These are phyloP conservation scores for Backusella australiensis DNA, from an alignment of 192 early-diverging fungal species.

Conservation along the genomic window DNA sequence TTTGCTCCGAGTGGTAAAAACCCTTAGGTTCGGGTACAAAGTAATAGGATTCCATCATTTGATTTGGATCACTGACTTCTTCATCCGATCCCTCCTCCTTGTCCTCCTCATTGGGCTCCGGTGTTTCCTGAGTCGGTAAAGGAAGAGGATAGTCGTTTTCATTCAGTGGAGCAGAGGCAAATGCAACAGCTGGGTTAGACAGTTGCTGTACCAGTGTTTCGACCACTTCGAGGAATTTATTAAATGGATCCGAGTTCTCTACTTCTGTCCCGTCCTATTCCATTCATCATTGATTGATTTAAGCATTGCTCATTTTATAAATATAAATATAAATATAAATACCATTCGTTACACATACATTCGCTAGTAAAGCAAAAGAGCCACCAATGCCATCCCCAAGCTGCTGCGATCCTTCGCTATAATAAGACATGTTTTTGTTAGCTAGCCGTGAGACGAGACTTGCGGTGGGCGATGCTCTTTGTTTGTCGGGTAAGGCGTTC, in stretches of 20 bases:
- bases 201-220: conserved; percentile 72
- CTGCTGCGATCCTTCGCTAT: conserved; percentile 5
- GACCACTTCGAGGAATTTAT: conserved; percentile 77
- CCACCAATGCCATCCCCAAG: conserved; percentile 21
- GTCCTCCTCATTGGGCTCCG: neutral
- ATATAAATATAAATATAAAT: neutral
- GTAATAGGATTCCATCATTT: conserved; percentile 57
- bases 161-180: conserved; percentile 56
- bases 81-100: neutral
- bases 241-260: conserved; percentile 78
- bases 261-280: conserved; percentile 40
- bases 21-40: conserved; percentile 40
- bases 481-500: conserved; percentile 4
- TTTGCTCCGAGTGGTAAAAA: neutral
- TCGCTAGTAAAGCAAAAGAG: conserved; percentile 30
- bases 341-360: conserved; percentile 1
- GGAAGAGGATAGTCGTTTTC: conserved; percentile 33
- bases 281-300: neutral
- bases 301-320: neutral
- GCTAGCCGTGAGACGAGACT: conserved; percentile 5
- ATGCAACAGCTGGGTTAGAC: conserved; percentile 61
- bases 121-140: neutral
- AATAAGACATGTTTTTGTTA: neutral
- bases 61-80: conserved; percentile 2
- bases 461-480: neutral